Evolutionary conservation across 2,329 filamentous ascomycete genomes (phyloP).

Genomic region (Neonectria magnoliae): DNA sequence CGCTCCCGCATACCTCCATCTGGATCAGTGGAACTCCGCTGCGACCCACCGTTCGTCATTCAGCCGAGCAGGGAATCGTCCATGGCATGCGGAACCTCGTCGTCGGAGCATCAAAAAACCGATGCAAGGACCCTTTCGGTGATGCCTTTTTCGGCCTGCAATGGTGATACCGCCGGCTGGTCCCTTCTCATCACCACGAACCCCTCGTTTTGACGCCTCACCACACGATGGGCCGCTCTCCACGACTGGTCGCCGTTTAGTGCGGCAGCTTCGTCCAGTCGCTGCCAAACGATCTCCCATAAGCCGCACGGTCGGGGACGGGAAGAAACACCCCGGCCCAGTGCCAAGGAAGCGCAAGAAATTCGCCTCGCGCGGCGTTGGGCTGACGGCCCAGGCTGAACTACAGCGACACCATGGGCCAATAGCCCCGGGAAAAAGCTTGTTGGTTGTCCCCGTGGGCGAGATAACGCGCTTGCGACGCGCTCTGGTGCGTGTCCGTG

Average conservation of each 20-base stretch:
- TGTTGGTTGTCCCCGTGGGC: conserved; percentile 2
- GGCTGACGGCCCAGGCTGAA: background rate
- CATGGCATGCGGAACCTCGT: background rate
- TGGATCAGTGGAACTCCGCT: background rate
- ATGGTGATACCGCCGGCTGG: conserved; percentile 8
- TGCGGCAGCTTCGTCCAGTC: background rate
- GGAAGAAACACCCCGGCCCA: conserved; percentile 14
- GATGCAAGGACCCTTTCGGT: background rate
- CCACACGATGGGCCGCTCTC: conserved; percentile 3
- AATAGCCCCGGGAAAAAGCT: conserved; percentile 4
- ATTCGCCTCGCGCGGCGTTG: background rate
- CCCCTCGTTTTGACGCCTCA: conserved; percentile 6
- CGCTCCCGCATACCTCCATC: background rate
- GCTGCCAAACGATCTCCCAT: conserved; percentile 11
- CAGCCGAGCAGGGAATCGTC: background rate
- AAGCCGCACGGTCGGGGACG: conserved; percentile 27
- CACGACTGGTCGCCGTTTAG: conserved; percentile 1
- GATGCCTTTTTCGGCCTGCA: background rate
- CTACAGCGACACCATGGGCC: conserved; percentile 6
- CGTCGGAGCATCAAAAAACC: background rate
- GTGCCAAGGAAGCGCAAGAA: background rate
- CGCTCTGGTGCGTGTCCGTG: background rate
- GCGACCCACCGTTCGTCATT: background rate
- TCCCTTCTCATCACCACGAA: conserved; percentile 6
- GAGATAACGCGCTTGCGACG: conserved; percentile 1